A percentile compares a stretch with the other conserved stretches of the same genome.
phyloP scores from a whole-genome alignment of 2,329 filamentous ascomycete genomes.

The Hypoxylon sp. region DNA sequence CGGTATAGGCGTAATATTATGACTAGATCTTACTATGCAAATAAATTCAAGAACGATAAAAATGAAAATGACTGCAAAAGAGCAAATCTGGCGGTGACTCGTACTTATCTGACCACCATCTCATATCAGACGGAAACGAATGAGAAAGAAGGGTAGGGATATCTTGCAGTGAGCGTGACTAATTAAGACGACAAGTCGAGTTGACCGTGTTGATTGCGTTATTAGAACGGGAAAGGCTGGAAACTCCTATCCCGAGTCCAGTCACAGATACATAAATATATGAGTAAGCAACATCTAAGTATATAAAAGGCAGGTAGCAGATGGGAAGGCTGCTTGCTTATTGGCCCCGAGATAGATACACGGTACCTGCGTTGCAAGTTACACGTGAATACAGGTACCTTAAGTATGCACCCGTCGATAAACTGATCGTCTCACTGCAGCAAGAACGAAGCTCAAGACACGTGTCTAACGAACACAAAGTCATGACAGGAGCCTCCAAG shows the following conservation, averaged over 20 bases:
- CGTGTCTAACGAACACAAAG: slow-evolving; percentile 17
- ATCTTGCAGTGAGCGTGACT: slow-evolving; percentile 26
- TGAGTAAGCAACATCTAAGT: slow-evolving; percentile 18
- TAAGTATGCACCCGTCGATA: neutral
- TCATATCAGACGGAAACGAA: slow-evolving; percentile 29
- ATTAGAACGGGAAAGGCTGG: slow-evolving; percentile 30
- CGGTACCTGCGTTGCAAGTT: slow-evolving; percentile 25
- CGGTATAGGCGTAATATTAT: slow-evolving; percentile 21
- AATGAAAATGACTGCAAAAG: slow-evolving; percentile 5
- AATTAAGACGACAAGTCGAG: slow-evolving; percentile 13
- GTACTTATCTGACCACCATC: slow-evolving; percentile 38
- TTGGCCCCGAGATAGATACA: slow-evolving; percentile 4
- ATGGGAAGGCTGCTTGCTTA: slow-evolving; percentile 15
- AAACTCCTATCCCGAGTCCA: slow-evolving; percentile 13
- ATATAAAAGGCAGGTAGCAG: slow-evolving; percentile 6
- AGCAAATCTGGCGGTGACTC: slow-evolving; percentile 39
- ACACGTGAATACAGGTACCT: slow-evolving; percentile 7
- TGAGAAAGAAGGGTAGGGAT: slow-evolving; percentile 3
- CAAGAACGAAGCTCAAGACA: slow-evolving; percentile 11
- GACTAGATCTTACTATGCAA: slow-evolving; percentile 25
- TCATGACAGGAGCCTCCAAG: slow-evolving; percentile 5
- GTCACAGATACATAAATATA: neutral
- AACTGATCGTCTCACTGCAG: slow-evolving; percentile 34
- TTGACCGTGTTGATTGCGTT: neutral
- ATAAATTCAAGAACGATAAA: slow-evolving; percentile 6